A percentile compares a stretch with the other conserved stretches of the same genome.
These are phyloP conservation scores for Sarcomyxa edulis DNA, from an alignment of 768 basidiomycete species.

Conservation along the genomic window DNA sequence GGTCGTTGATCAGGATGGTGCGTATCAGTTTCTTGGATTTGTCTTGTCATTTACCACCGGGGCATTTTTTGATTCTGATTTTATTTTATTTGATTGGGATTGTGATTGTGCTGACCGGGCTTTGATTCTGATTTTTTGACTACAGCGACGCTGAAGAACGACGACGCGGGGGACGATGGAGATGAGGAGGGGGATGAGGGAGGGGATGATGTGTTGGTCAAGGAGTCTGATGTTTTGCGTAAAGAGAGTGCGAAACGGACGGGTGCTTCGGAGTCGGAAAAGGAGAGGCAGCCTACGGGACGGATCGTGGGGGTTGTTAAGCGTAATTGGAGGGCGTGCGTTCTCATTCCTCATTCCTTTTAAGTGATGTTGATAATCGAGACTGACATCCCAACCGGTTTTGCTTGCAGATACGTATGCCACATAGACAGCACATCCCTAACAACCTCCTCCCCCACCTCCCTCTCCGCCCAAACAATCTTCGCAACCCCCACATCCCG, in stretches of 20 bases:
- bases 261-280: constrained; percentile 41
- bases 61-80: no score
- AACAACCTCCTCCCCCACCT: constrained; percentile 70
- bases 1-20: constrained; percentile 91
- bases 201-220: constrained; percentile 30
- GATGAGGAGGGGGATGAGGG: constrained; percentile 48
- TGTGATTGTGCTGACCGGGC: constrained; percentile 3
- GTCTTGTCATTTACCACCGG: neutral
- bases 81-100: constrained; percentile 2
- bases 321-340: constrained; percentile 92
- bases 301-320: constrained; percentile 89
- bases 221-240: constrained; percentile 36
- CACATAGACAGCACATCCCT: constrained; percentile 91
- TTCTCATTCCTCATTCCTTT: constrained; percentile 13
- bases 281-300: constrained; percentile 91
- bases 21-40: constrained; percentile 12
- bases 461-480: constrained; percentile 82
- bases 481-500: constrained; percentile 93
- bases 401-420: constrained; percentile 70
- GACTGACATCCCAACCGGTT: no score
- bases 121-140: constrained; percentile 3
- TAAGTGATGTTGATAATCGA: constrained; percentile 3
- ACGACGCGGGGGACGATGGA: constrained; percentile 75
- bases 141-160: constrained; percentile 78
- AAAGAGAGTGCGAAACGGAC: constrained; percentile 28